Conservation (phyloP, 345 rosid species). For the Heritiera littoralis region DNA sequence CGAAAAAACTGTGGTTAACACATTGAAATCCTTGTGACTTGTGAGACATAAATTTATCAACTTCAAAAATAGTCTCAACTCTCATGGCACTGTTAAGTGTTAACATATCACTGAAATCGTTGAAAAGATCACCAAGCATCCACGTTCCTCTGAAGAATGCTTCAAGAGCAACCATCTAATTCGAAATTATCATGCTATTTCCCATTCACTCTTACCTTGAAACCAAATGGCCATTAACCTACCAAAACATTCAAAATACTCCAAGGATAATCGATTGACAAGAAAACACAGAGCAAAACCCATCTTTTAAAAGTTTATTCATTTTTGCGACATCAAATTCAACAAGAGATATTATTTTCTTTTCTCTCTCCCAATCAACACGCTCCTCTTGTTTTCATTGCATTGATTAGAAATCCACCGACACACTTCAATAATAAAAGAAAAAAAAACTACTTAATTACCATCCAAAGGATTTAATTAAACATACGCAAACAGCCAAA, state of each 20-base stretch:
- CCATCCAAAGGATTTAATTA: conserved; percentile 12
- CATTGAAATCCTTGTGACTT: neutral
- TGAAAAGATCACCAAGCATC: neutral
- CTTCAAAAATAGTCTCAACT: neutral
- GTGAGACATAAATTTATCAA: neutral
- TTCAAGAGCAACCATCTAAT: no score
- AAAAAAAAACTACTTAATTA: neutral
- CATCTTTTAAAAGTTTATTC: neutral
- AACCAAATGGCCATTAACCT: neutral
- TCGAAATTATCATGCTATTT: neutral
- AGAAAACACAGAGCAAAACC: neutral
- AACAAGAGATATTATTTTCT: neutral
- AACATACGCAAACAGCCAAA: conserved; percentile 9
- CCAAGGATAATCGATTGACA: neutral
- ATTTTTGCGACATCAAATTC: neutral
- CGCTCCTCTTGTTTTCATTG: neutral
- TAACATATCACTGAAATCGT: neutral
- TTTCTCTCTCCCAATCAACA: neutral
- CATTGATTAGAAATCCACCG: neutral
- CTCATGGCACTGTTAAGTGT: neutral
- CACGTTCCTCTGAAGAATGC: no score
- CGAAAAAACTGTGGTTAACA: neutral
- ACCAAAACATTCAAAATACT: neutral
- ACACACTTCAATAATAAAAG: neutral
- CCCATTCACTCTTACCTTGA: neutral